Percentiles rank a stretch among this genome's conserved stretches.
Conservation (phyloP, 2,329 filamentous ascomycete genomes). For the Penicillium psychrosexuale region DNA sequence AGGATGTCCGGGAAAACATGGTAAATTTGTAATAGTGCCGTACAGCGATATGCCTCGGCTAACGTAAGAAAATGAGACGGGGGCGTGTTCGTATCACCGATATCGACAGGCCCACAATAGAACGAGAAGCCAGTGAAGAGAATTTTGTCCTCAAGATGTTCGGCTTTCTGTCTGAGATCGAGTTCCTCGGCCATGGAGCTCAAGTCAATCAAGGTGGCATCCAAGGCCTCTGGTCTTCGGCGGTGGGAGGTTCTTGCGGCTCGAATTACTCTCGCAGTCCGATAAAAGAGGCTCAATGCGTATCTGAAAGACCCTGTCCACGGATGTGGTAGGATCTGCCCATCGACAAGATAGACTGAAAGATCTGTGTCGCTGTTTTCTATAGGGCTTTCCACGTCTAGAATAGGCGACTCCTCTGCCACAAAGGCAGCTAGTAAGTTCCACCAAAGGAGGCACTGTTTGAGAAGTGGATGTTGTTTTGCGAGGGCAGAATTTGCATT, state of each 20-base stretch:
- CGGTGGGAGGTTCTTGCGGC: slow-evolving; percentile 15
- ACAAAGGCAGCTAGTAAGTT: slow-evolving; percentile 24
- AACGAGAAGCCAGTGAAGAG: slow-evolving; percentile 21
- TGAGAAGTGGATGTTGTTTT: slow-evolving; percentile 23
- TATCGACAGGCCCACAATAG: slow-evolving; percentile 23
- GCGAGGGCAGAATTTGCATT: slow-evolving; percentile 16
- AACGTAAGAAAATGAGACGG: slow-evolving; percentile 23
- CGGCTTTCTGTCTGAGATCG: slow-evolving; percentile 18
- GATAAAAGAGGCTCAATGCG: slow-evolving; percentile 18
- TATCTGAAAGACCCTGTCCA: slow-evolving; percentile 23
- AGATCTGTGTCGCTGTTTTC: slow-evolving; percentile 15
- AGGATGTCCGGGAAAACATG: slow-evolving; percentile 23
- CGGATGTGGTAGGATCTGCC: slow-evolving; percentile 20
- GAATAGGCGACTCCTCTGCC: slow-evolving; percentile 19
- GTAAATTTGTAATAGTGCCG: slow-evolving; percentile 23
- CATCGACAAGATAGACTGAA: slow-evolving; percentile 23
- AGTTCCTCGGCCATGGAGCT: slow-evolving; percentile 18
- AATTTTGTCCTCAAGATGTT: slow-evolving; percentile 19
- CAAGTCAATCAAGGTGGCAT: slow-evolving; percentile 18
- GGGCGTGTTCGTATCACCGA: slow-evolving; percentile 23
- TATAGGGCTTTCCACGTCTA: slow-evolving; percentile 14
- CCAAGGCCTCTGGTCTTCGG: slow-evolving; percentile 7
- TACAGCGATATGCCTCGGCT: slow-evolving; percentile 23
- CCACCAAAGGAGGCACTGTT: slow-evolving; percentile 24
- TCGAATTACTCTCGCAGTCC: slow-evolving; percentile 19